phyloP scores from a whole-genome alignment of 768 basidiomycete genomes.

The Xerocomellus dryophilus region DNA sequence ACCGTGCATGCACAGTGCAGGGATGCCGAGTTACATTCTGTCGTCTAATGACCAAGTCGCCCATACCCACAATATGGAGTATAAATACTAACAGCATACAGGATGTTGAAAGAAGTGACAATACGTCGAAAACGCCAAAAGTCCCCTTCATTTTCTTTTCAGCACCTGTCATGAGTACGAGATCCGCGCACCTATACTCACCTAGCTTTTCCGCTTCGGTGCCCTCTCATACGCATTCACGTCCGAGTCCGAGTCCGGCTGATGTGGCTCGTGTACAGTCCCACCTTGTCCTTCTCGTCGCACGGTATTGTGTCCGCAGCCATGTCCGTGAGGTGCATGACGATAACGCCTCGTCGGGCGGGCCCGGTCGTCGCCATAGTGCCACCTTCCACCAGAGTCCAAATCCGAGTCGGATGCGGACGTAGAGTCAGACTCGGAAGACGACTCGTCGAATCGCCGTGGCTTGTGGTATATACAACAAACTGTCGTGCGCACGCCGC shows the following conservation, averaged over 20 bases:
- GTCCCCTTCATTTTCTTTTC: neutral
- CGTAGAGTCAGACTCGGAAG: constrained; percentile 58
- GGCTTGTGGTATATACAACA: constrained; percentile 95
- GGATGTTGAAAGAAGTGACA: neutral
- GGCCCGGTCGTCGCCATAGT: constrained; percentile 7
- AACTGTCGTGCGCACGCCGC: constrained; percentile 45
- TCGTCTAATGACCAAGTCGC: neutral
- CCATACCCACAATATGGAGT: neutral
- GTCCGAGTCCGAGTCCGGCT: constrained; percentile 22
- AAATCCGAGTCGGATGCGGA: constrained; percentile 32
- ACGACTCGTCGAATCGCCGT: constrained; percentile 77
- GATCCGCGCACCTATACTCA: neutral
- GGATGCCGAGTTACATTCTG: no score
- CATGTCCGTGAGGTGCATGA: constrained; percentile 6
- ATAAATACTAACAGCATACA: neutral
- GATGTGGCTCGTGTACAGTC: constrained; percentile 19
- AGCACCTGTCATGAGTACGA: neutral
- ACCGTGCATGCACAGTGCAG: no score
- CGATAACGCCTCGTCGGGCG: constrained; percentile 7
- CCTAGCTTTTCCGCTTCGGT: constrained; percentile 26
- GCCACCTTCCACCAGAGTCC: neutral
- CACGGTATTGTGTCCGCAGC: neutral
- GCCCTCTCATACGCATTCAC: constrained; percentile 52
- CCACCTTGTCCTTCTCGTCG: constrained; percentile 9
- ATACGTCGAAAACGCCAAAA: neutral